These are phyloP conservation scores for Phytopythium oedochilum DNA, from an alignment of 352 stramenopile species.

Conservation along the genomic window DNA sequence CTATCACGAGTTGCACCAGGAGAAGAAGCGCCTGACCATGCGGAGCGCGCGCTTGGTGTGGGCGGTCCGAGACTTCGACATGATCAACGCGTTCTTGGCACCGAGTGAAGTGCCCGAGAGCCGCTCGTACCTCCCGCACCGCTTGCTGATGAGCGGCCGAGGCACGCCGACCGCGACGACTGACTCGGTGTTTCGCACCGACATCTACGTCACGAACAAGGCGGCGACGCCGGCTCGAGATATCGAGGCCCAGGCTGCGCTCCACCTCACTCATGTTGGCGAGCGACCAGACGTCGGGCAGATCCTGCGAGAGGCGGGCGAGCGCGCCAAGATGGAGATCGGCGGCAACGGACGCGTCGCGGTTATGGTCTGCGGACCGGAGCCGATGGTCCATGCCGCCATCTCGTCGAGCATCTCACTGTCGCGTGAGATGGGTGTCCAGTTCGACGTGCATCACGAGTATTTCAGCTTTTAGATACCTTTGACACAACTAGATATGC, in stretches of 20 bases:
- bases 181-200: constrained; percentile 18
- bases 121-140: neutral
- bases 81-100: constrained; percentile 17
- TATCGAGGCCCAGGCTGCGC: constrained; percentile 20
- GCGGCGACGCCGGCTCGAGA: constrained; percentile 3
- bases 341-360: constrained; percentile 21
- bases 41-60: constrained; percentile 42
- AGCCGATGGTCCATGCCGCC: constrained; percentile 22
- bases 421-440: constrained; percentile 19
- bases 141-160: constrained; percentile 7
- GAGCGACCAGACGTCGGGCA: constrained; percentile 18
- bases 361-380: constrained; percentile 37
- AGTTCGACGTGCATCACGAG: constrained; percentile 38
- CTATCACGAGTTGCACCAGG: constrained; percentile 22
- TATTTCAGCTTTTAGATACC: constrained; percentile 29
- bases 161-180: constrained; percentile 1
- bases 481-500: too few relatives aligned
- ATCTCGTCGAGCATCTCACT: constrained; percentile 17
- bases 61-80: constrained; percentile 28
- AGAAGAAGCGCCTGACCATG: constrained; percentile 13
- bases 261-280: constrained; percentile 12
- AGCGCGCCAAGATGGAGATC: constrained; percentile 11
- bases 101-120: neutral
- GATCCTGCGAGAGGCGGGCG: constrained; percentile 18
- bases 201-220: constrained; percentile 31